A percentile compares a stretch with the other conserved stretches of the same genome.
phyloP scores from a whole-genome alignment of 805 yeast species.

The Zygoascus ofunaensis region DNA sequence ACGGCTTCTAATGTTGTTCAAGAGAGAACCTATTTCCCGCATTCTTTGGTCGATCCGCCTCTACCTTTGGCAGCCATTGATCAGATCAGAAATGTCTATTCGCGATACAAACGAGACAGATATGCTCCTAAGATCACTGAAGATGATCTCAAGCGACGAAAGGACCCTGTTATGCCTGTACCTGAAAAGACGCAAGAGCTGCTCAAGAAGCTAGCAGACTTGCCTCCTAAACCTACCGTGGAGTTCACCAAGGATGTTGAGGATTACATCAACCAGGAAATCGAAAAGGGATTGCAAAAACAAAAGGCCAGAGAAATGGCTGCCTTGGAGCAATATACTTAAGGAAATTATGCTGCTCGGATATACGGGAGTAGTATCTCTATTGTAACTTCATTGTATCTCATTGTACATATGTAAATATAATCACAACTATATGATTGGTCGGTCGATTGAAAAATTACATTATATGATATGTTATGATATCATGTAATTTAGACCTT shows the following conservation, averaged over 20 bases:
- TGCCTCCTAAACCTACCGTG: conserved; percentile 26
- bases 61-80: conserved; percentile 57
- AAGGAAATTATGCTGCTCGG: background rate
- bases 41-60: conserved; percentile 55
- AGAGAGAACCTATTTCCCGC: conserved; percentile 67
- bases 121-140: conserved; percentile 46
- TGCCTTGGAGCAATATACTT: conserved; percentile 14
- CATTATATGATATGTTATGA: too few species aligned
- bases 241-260: conserved; percentile 45
- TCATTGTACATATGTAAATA: too few species aligned
- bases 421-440: too few species aligned
- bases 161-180: conserved; percentile 74
- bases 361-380: too few species aligned
- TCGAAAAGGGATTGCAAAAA: conserved; percentile 19
- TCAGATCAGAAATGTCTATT: conserved; percentile 69
- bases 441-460: too few species aligned
- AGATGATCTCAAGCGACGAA: conserved; percentile 43
- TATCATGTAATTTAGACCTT: too few species aligned
- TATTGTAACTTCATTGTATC: too few species aligned
- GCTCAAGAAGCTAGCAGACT: conserved; percentile 25
- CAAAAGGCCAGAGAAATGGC: conserved; percentile 20
- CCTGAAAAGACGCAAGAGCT: conserved; percentile 40
- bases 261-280: conserved; percentile 40
- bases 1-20: conserved; percentile 39
- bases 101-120: conserved; percentile 49